Base-by-base conservation (phyloP, 352 stramenopile species). In the Pythium vanterpoolii region DNA sequence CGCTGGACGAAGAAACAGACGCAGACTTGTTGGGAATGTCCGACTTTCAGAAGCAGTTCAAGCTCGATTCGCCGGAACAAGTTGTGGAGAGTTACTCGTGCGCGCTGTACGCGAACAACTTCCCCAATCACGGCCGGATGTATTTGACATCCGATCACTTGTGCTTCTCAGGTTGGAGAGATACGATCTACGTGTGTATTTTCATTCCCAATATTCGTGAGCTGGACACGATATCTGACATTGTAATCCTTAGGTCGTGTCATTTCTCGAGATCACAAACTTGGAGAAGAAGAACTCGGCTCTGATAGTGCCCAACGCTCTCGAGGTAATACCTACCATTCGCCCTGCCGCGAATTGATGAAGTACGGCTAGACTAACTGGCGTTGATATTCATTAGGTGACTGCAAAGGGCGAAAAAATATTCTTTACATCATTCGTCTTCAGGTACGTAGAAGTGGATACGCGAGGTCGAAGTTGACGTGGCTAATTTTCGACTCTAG, bases 261-360 rank as follows among this genome's bases (percentile, higher is more conserved):
- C 73, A 6, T 89, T 87, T 38, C 71, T 80, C n/a, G 78, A 93
- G 14, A 90, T 95, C 52, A 66, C 64, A 23, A 42, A 53, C 24
- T 79, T 95, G 58, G 86, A 92, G 59, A 93, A 93, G 59, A 95
- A 95, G 48, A 92, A 93, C 43, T 89, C 83, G 3, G 83, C 86
- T 8, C 59, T 95, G 24, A 90, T 95, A 53, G 86, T 93, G 8
- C 86, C 86, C 4, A 95, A 95, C 39, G 86, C 81, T 14, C 89
- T 93, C 31, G 86, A 95, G 81, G 81, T 94, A 59, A 26, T 42
- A 23, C 26, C 28, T 38, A 5, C 21, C 1, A 7, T 42, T n/a
- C 16, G 19, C n/a, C n/a, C 40, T 45, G 13, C 5, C 1, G 4
- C 6, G 19, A 44, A 56, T 42, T 38, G 4, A 48, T 3, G 26